These are phyloP conservation scores for Globisporangium nunn DNA, from an alignment of 352 stramenopile species.

Conservation along the genomic window DNA sequence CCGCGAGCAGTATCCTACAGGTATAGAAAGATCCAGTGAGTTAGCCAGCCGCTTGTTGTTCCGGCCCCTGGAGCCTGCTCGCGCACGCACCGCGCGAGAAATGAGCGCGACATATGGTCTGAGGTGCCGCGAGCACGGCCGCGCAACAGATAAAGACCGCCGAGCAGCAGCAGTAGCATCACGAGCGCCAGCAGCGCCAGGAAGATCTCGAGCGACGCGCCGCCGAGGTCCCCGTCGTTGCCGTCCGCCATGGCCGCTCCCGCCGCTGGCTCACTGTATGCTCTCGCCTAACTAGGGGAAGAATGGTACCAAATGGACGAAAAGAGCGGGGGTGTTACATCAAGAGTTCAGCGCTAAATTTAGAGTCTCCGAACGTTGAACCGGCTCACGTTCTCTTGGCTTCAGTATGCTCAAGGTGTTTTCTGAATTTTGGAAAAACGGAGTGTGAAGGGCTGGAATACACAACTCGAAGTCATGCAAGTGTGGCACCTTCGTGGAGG, in stretches of 20 bases:
- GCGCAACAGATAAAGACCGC: slow-evolving; percentile 59
- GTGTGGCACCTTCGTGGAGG: no score
- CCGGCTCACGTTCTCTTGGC: neutral
- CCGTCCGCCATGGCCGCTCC: slow-evolving; percentile 1
- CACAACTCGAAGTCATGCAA: no score
- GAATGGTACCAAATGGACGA: no score
- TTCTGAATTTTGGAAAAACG: no score
- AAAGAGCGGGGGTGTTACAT: no score
- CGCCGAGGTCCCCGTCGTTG: slow-evolving; percentile 3
- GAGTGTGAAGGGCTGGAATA: no score
- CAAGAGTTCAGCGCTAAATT: slow-evolving; percentile 1
- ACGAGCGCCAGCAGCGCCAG: slow-evolving; percentile 62
- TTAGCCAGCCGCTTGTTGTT: neutral
- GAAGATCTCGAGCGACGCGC: slow-evolving; percentile 52
- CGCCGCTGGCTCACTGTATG: neutral
- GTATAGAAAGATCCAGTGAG: neutral
- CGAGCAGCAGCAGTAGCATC: slow-evolving; percentile 57
- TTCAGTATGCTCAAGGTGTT: neutral
- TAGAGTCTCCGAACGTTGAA: neutral
- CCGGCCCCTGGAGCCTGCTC: no score
- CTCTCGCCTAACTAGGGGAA: no score
- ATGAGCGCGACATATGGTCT: slow-evolving; percentile 30
- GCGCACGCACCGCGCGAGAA: slow-evolving; percentile 30
- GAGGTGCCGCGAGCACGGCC: slow-evolving; percentile 25
- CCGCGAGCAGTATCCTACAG: slow-evolving; percentile 37